phyloP scores from a whole-genome alignment of 78 protist genomes.

The Mantamonas sphyraenae region DNA sequence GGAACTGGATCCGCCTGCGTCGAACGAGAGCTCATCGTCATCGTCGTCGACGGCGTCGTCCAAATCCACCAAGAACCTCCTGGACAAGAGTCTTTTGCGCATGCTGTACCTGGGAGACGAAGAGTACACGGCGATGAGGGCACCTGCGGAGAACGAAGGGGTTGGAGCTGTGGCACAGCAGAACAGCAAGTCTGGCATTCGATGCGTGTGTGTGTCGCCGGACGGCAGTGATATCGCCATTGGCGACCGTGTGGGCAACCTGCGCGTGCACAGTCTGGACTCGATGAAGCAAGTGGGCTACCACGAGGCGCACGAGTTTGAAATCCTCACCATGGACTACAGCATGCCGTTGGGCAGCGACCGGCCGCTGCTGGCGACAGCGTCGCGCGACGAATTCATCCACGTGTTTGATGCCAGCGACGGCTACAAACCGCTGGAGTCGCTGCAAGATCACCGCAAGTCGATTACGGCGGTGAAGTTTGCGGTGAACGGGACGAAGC shows the following conservation, averaged over 20 bases:
- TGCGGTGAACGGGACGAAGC: neutral
- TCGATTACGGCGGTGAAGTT: constrained; percentile 5
- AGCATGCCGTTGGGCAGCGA: neutral
- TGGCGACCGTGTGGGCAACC: constrained; percentile 5
- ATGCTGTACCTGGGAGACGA: too few relatives aligned
- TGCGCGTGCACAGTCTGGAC: constrained; percentile 2
- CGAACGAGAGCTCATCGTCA: too few relatives aligned
- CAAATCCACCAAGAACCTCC: too few relatives aligned
- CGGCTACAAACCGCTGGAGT: neutral
- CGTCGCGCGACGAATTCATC: neutral
- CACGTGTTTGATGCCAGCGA: neutral
- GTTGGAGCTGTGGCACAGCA: too few relatives aligned
- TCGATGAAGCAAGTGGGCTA: neutral
- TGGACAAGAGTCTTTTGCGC: too few relatives aligned
- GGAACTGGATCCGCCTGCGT: too few relatives aligned
- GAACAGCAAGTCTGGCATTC: neutral
- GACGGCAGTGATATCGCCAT: neutral
- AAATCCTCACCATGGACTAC: too few relatives aligned
- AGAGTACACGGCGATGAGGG: too few relatives aligned
- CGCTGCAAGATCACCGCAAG: neutral
- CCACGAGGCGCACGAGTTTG: constrained; percentile 1
- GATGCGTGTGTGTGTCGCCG: neutral
- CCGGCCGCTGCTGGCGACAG: neutral
- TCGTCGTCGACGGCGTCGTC: too few relatives aligned
- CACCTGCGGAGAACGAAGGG: too few relatives aligned